phyloP scores from a whole-genome alignment of 768 basidiomycete genomes.

The Trametes villosa region DNA sequence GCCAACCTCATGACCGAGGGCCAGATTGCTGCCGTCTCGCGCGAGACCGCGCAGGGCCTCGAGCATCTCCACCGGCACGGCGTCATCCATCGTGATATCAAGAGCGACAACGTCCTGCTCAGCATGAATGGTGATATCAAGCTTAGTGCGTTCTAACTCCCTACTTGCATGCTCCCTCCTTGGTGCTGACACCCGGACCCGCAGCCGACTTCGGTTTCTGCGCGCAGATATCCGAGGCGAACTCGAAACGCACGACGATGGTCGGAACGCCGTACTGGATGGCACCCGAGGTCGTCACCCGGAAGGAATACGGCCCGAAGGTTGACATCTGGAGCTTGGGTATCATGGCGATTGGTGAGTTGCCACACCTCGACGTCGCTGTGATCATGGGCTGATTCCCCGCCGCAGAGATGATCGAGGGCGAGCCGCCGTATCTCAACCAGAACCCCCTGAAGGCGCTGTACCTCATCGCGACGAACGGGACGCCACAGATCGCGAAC shows the following conservation, averaged over 20 bases:
- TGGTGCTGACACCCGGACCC: background rate
- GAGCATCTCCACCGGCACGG: conserved; percentile 95
- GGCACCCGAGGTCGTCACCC: conserved; percentile 97
- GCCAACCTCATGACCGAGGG: conserved; percentile 98
- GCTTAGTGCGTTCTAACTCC: conserved; percentile 70
- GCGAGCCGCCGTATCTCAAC: conserved; percentile 94
- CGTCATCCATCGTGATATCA: conserved; percentile 99
- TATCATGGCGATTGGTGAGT: conserved; percentile 89
- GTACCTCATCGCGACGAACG: conserved; percentile 98
- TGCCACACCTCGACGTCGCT: background rate
- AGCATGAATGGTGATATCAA: conserved; percentile 97
- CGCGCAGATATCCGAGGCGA: conserved; percentile 90
- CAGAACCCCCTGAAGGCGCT: conserved; percentile 96
- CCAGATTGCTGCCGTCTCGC: conserved; percentile 94
- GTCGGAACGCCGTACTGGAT: conserved; percentile 99
- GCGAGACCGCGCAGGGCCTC: conserved; percentile 91
- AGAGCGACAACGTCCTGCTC: conserved; percentile 95
- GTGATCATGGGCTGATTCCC: background rate
- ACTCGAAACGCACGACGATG: conserved; percentile 96
- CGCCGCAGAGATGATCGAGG: conserved; percentile 91
- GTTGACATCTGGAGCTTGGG: conserved; percentile 98
- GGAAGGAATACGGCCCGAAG: conserved; percentile 97
- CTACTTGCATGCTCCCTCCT: background rate
- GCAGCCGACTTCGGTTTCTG: conserved; percentile 99
- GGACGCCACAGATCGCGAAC: conserved; percentile 95